These are phyloP conservation scores for Globisporangium solare DNA, from an alignment of 352 stramenopile species.

Conservation along the genomic window DNA sequence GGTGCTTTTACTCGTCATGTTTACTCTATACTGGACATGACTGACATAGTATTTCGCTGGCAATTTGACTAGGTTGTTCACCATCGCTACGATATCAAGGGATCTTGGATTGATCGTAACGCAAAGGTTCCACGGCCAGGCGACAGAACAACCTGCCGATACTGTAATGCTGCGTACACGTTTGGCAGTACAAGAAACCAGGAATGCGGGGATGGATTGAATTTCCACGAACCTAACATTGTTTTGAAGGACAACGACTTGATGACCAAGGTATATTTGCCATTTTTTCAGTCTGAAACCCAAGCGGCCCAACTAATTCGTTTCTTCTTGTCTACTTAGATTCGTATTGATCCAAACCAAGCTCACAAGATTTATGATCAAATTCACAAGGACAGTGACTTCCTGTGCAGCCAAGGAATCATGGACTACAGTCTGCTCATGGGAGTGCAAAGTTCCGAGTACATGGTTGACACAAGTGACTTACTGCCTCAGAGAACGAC, in stretches of 20 bases:
- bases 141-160: constrained; percentile 77
- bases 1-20: neutral
- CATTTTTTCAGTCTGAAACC: neutral
- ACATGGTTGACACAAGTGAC: constrained; percentile 81
- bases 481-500: constrained; percentile 26
- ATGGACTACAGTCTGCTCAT: constrained; percentile 93
- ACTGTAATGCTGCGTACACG: constrained; percentile 86
- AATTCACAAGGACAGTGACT: constrained; percentile 86
- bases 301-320: neutral
- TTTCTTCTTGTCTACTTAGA: constrained; percentile 22
- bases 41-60: neutral
- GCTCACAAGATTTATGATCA: constrained; percentile 85
- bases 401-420: constrained; percentile 86
- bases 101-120: constrained; percentile 86
- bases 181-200: constrained; percentile 82
- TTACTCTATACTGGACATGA: neutral
- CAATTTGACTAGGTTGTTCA: constrained; percentile 43
- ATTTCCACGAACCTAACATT: constrained; percentile 87
- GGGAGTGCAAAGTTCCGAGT: constrained; percentile 87
- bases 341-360: constrained; percentile 73
- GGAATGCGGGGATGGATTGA: constrained; percentile 80
- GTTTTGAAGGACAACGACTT: constrained; percentile 89
- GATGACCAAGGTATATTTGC: constrained; percentile 67
- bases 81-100: constrained; percentile 91
- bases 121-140: constrained; percentile 76